A percentile compares a stretch with the other conserved stretches of the same genome.
phyloP scores from a whole-genome alignment of 306 rosid genomes.

The Quercus cerris region DNA sequence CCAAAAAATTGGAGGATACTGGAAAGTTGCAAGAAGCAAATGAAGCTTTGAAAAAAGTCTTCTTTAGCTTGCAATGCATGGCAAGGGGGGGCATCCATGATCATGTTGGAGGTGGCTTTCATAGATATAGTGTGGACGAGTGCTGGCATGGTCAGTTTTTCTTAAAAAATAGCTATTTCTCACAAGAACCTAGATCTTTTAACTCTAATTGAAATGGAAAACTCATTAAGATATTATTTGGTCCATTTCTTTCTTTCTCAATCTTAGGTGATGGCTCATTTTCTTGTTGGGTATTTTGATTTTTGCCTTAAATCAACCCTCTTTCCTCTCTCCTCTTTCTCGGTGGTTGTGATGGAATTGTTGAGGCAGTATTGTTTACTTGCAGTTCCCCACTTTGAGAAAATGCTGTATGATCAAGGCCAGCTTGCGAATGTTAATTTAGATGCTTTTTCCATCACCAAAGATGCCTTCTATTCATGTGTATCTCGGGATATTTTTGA shows the following conservation, averaged over 20 bases:
- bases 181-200: slow-evolving; percentile 5
- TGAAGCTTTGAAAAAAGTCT: slow-evolving; percentile 51
- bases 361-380: slow-evolving; percentile 21
- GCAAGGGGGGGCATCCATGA: slow-evolving; percentile 93
- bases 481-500: slow-evolving; percentile 80
- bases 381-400: slow-evolving; percentile 99
- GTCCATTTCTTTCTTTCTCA: neutral
- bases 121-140: slow-evolving; percentile 95
- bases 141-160: slow-evolving; percentile 90
- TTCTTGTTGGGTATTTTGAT: neutral
- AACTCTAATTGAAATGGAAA: neutral
- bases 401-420: slow-evolving; percentile 98
- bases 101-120: slow-evolving; percentile 96
- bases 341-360: slow-evolving; percentile 19
- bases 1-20: slow-evolving; percentile 61
- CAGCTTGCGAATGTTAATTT: slow-evolving; percentile 77
- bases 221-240: too few relatives aligned
- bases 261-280: neutral
- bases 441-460: slow-evolving; percentile 77
- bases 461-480: slow-evolving; percentile 64
- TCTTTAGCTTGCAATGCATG: slow-evolving; percentile 77
- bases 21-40: slow-evolving; percentile 53
- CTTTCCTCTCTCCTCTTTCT: neutral
- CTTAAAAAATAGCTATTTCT: slow-evolving; percentile 14
- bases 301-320: neutral